These are phyloP conservation scores for Pyrenopolyporus hunteri DNA, from an alignment of 495 filamentous ascomycete genomes.

Conservation along the genomic window DNA sequence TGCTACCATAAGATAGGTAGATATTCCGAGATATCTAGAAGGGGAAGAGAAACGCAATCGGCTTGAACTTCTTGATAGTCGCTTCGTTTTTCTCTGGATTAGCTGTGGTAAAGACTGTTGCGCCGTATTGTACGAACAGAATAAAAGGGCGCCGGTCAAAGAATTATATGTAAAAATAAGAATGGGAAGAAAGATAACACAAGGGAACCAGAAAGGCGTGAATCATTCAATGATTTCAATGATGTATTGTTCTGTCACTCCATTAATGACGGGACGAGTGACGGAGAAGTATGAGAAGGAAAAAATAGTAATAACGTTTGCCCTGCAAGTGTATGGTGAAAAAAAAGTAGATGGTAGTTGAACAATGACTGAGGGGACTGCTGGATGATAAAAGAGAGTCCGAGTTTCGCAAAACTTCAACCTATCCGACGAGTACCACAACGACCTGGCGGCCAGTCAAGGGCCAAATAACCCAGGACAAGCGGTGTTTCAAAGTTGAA, in stretches of 20 bases:
- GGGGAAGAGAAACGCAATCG: constrained; percentile 2
- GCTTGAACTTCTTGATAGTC: constrained; percentile 6
- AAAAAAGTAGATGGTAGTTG: constrained; percentile 1
- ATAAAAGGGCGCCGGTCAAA: constrained; percentile 22
- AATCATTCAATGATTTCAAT: constrained; percentile 35
- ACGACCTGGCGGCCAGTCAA: constrained; percentile 9
- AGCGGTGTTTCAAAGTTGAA: constrained; percentile 36
- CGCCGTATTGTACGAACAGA: constrained; percentile 8
- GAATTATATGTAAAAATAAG: constrained; percentile 27
- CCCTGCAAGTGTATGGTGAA: too few species aligned
- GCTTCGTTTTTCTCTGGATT: constrained; percentile 1
- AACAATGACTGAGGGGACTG: constrained; percentile 25
- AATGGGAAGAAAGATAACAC: not conserved
- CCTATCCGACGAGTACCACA: not conserved
- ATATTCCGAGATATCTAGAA: not conserved
- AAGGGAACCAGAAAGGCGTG: constrained; percentile 6
- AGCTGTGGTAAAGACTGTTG: constrained; percentile 8
- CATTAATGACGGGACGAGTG: constrained; percentile 19
- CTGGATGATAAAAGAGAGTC: constrained; percentile 28
- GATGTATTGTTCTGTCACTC: constrained; percentile 27
- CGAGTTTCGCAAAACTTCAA: constrained; percentile 14
- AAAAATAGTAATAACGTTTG: constrained; percentile 2
- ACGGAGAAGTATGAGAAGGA: constrained; percentile 15
- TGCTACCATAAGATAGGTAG: not conserved
- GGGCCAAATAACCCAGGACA: constrained; percentile 17